phyloP scores from a whole-genome alignment of 768 basidiomycete genomes.

The Pholiota molesta region DNA sequence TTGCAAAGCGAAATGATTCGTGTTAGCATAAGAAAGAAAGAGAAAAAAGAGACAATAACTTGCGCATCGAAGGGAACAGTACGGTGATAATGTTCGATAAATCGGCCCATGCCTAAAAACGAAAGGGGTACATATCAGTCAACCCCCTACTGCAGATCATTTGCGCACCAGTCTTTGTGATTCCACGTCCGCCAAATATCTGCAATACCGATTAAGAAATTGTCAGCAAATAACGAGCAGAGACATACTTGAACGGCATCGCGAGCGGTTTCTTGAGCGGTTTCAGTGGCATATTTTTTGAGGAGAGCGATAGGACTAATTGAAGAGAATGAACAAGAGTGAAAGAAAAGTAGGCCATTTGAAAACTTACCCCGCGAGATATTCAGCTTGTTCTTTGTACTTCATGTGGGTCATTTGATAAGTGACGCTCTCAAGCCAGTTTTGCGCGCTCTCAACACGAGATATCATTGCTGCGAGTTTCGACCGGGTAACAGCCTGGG shows the following conservation, averaged over 20 bases:
- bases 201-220: conserved; percentile 34
- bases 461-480: conserved; percentile 84
- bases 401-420: conserved; percentile 89
- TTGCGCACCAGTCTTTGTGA: conserved; percentile 65
- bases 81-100: conserved; percentile 75
- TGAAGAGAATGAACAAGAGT: background rate
- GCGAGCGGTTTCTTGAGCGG: conserved; percentile 77
- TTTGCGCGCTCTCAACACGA: conserved; percentile 77
- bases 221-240: background rate
- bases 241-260: conserved; percentile 58
- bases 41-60: conserved; percentile 20
- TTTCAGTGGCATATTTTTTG: conserved; percentile 77
- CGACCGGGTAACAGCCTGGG: conserved; percentile 74
- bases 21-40: background rate
- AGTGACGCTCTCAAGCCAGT: conserved; percentile 87
- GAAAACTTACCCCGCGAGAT: conserved; percentile 66
- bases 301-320: conserved; percentile 73
- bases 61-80: conserved; percentile 67
- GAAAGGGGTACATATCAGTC: background rate
- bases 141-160: background rate
- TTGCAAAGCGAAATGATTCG: conserved; percentile 1
- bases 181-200: conserved; percentile 85
- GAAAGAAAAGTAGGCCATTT: background rate
- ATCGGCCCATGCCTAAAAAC: conserved; percentile 55
- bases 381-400: conserved; percentile 73